Conservation (phyloP, 176 grass and related monocot genomes). For the Tillandsia fasciculata region DNA sequence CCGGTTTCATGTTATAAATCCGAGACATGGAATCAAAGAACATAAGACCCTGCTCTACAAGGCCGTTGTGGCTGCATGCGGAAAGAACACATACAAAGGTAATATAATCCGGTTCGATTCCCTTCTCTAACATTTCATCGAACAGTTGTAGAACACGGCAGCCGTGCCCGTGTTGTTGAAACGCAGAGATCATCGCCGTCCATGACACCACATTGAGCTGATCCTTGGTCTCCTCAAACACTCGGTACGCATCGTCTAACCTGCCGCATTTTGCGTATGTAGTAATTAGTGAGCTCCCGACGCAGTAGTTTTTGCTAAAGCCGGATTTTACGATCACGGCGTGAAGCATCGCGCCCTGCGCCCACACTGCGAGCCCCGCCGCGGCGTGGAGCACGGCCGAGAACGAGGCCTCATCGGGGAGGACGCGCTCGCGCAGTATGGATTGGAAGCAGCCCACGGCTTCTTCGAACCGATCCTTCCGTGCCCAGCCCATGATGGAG, state of each 20-base stretch:
- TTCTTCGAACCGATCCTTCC: conserved; percentile 6
- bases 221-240: conserved; percentile 24
- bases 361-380: conserved; percentile 20
- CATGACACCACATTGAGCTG: conserved; percentile 27
- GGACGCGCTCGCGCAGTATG: conserved; percentile 26
- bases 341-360: conserved; percentile 34
- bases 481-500: conserved; percentile 32
- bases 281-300: conserved; percentile 30
- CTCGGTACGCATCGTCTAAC: conserved; percentile 23
- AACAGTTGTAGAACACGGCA: conserved; percentile 26
- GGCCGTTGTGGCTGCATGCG: conserved; percentile 39
- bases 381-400: conserved; percentile 34
- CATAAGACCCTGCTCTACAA: conserved; percentile 36
- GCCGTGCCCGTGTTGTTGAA: conserved; percentile 49
- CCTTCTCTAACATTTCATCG: conserved; percentile 28
- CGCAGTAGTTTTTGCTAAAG: conserved; percentile 14
- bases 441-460: conserved; percentile 28
- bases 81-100: conserved; percentile 53
- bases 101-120: conserved; percentile 37
- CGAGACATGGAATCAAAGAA: conserved; percentile 42
- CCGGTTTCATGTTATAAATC: conserved; percentile 29
- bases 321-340: conserved; percentile 33
- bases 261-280: conserved; percentile 49
- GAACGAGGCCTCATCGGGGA: conserved; percentile 37
- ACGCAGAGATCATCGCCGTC: conserved; percentile 49